Base-by-base conservation (phyloP, 176 grass and related monocot species). In the Oryza meridionalis region DNA sequence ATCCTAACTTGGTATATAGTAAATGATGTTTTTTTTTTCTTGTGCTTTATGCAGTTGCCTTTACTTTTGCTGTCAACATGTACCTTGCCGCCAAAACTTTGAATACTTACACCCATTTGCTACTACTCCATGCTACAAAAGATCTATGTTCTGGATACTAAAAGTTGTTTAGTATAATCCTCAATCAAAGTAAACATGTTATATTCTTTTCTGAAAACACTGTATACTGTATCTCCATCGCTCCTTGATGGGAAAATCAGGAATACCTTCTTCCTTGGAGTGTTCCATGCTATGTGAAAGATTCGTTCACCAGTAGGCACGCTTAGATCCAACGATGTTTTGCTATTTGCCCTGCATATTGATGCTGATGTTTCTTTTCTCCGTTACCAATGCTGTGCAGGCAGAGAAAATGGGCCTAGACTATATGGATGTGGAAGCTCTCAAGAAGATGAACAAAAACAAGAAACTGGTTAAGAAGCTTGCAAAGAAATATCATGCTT, bases 381-480 rank as follows among this genome's bases (percentile, higher is more conserved):
- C 12, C 77, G 4, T 29, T 87, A 25, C 4, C 11, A 24, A 38
- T 86, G 59, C 19, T 31, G 74, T 73, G 33, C 53, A 97, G 94
- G 92, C 92, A 49, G 90, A 92, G 86, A 94, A 90, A 70, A 75
- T 94, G 2, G 86, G 90, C 45, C 77, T 97, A 2, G 92, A 94
- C 64, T 87, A 73, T 61, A 97, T 97, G 94, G 94, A 97, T 85
- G 94, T 97, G 62, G 94, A 97, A 70, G 75, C 84, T 7, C 88
- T 97, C 26, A 97, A 97, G 69, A 94, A 97, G 37, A 94, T 94
- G 94, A 97, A 97, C 86, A 97, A 97, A 75, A 97, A 97, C 73
- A 97, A 97, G 90, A 97, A 97, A 79, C 86, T 94, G 2, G 94
- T 97, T 4, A 97, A 97, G 82, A 97, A 90, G 73, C 92, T 97